A percentile compares a stretch with the other conserved stretches of the same genome.
Conservation (phyloP, 2,329 filamentous ascomycete species). For the Microdochium bolleyi region DNA sequence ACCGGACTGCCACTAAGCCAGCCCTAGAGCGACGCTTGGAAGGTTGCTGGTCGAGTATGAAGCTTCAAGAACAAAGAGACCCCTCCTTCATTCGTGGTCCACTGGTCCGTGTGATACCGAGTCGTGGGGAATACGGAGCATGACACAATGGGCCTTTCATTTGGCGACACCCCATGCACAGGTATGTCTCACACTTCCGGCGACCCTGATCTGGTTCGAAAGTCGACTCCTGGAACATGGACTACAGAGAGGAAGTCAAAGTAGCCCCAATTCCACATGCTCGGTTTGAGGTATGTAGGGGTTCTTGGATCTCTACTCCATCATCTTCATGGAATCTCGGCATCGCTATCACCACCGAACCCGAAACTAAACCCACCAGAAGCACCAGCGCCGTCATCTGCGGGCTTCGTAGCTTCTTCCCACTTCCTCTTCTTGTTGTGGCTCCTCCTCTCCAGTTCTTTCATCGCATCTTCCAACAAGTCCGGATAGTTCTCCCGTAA, state of each 20-base stretch:
- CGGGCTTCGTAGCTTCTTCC: slow-evolving; percentile 65
- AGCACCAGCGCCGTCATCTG: slow-evolving; percentile 25
- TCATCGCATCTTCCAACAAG: slow-evolving; percentile 57
- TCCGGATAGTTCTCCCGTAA: slow-evolving; percentile 57
- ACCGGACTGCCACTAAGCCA: too few relatives aligned
- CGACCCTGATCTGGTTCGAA: not conserved
- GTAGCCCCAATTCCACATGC: not conserved
- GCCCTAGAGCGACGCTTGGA: too few relatives aligned
- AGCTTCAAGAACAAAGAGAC: not conserved
- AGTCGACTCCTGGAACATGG: too few relatives aligned
- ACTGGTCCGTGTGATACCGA: not conserved
- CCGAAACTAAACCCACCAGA: slow-evolving; percentile 44
- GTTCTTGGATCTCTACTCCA: too few relatives aligned
- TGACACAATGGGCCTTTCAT: not conserved
- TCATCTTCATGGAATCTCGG: too few relatives aligned
- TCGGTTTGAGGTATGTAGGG: too few relatives aligned
- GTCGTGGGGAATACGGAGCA: not conserved
- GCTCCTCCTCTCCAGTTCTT: slow-evolving; percentile 54
- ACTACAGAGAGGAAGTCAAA: not conserved
- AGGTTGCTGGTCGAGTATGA: not conserved
- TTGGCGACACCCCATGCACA: not conserved
- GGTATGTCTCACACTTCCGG: not conserved
- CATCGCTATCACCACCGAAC: slow-evolving; percentile 38
- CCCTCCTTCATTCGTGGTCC: not conserved
- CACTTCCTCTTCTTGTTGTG: slow-evolving; percentile 73